Evolutionary conservation across 1,284 basidiomycete genomes (phyloP).

Genomic region (Cutaneotrichosporon sp.): DNA sequence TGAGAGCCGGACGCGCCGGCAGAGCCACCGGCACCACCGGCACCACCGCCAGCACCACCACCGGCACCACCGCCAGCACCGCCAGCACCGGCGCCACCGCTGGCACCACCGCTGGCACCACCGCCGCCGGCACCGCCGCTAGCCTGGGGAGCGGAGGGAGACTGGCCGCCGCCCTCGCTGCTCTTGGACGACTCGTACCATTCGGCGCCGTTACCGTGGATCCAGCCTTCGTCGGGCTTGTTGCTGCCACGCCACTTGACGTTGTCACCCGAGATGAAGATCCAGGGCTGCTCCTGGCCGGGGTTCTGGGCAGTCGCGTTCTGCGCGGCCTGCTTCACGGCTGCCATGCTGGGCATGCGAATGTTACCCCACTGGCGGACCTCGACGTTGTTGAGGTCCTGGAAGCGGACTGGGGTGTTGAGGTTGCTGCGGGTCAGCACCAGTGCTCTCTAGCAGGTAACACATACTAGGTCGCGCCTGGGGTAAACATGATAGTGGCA

Average conservation of each 20-base stretch:
- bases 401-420: not conserved
- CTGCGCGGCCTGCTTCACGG: not conserved
- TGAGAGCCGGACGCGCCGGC: too few species aligned
- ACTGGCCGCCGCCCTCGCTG: too few species aligned
- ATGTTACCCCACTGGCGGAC: not conserved
- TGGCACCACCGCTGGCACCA: too few species aligned
- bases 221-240: not conserved
- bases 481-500: not conserved
- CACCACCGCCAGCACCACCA: too few species aligned
- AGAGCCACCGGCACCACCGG: too few species aligned
- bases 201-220: not conserved
- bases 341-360: not conserved
- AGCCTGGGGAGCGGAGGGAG: too few species aligned
- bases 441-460: too few species aligned
- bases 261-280: not conserved
- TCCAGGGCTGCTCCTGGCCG: not conserved
- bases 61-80: too few species aligned
- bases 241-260: not conserved
- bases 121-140: too few species aligned
- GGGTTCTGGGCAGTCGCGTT: not conserved
- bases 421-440: not conserved
- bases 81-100: too few species aligned
- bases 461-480: not conserved
- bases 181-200: too few species aligned
- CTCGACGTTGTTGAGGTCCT: slow-evolving; percentile 1